phyloP scores from a whole-genome alignment of 75 land plant species.

The Cunninghamia lanceolata region DNA sequence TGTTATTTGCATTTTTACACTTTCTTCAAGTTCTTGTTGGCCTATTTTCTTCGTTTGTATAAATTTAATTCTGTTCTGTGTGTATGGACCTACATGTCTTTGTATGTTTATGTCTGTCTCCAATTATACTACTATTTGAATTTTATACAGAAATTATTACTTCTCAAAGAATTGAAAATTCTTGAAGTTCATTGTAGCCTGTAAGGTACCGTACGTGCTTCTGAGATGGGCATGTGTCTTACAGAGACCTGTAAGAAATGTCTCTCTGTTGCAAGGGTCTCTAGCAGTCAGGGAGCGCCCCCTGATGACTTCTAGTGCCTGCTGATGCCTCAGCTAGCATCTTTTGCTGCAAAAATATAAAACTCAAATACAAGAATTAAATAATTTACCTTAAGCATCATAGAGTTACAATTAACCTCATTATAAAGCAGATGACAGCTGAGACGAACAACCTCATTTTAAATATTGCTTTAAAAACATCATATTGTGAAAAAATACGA shows the following conservation, averaged over 20 bases:
- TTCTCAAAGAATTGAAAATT: too few species aligned
- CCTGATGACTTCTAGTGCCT: not conserved
- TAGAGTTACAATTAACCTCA: not conserved
- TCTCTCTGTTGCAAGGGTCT: not conserved
- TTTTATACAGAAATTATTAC: too few species aligned
- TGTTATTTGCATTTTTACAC: not conserved
- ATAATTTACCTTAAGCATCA: not conserved
- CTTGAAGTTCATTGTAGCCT: not conserved
- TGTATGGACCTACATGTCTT: not conserved
- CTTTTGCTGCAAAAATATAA: too few species aligned
- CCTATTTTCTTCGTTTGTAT: not conserved
- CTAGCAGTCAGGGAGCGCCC: not conserved
- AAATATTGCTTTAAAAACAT: too few species aligned
- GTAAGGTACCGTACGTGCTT: not conserved
- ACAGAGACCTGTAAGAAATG: not conserved
- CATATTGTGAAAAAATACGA: too few species aligned
- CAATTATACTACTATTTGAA: not conserved
- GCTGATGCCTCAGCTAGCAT: not conserved
- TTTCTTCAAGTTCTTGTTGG: not conserved
- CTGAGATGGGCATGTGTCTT: not conserved
- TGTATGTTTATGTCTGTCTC: not conserved
- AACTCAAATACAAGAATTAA: too few species aligned
- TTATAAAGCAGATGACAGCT: not conserved
- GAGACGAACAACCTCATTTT: too few species aligned
- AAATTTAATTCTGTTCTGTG: too few species aligned